Percentiles rank a stretch among this genome's conserved stretches.
phyloP scores from a whole-genome alignment of 2,329 filamentous ascomycete species.

The Fusarium euwallaceae region DNA sequence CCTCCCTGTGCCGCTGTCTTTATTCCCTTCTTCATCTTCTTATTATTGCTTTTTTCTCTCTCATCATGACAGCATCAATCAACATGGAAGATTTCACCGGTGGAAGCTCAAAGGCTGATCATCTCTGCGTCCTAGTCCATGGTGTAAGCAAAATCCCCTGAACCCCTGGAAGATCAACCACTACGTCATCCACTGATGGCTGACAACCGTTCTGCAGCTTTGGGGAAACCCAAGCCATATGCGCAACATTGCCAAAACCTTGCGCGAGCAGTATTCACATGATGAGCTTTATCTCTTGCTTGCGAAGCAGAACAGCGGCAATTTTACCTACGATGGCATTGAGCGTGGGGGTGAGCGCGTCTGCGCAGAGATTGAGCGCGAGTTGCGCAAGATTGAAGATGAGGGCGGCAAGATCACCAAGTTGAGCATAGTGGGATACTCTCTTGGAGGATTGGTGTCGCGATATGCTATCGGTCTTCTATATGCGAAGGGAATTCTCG shows the following conservation, averaged over 20 bases:
- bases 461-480: slow-evolving; percentile 89
- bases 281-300: slow-evolving; percentile 78
- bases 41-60: background rate
- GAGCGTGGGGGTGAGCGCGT: slow-evolving; percentile 77
- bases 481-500: slow-evolving; percentile 83
- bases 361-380: slow-evolving; percentile 75
- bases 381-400: slow-evolving; percentile 67
- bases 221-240: slow-evolving; percentile 87
- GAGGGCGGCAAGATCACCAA: slow-evolving; percentile 81
- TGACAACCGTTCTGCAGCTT: slow-evolving; percentile 60
- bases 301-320: slow-evolving; percentile 79
- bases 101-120: slow-evolving; percentile 69
- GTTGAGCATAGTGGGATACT: slow-evolving; percentile 91
- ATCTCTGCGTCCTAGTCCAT: slow-evolving; percentile 83
- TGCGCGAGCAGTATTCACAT: slow-evolving; percentile 71
- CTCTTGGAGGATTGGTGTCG: slow-evolving; percentile 86
- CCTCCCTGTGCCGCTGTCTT: slow-evolving; percentile 5
- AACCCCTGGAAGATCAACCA: slow-evolving; percentile 31
- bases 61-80: slow-evolving; percentile 34
- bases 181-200: slow-evolving; percentile 30
- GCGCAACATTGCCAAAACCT: slow-evolving; percentile 73
- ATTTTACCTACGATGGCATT: slow-evolving; percentile 78
- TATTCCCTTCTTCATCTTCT: background rate
- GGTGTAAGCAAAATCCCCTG: slow-evolving; percentile 66
- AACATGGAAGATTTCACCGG: slow-evolving; percentile 57